Evolutionary conservation across 306 rosid species (phyloP), one percentile per base, ranked within the genome.

Genomic region (Gillenia trifoliata): DNA sequence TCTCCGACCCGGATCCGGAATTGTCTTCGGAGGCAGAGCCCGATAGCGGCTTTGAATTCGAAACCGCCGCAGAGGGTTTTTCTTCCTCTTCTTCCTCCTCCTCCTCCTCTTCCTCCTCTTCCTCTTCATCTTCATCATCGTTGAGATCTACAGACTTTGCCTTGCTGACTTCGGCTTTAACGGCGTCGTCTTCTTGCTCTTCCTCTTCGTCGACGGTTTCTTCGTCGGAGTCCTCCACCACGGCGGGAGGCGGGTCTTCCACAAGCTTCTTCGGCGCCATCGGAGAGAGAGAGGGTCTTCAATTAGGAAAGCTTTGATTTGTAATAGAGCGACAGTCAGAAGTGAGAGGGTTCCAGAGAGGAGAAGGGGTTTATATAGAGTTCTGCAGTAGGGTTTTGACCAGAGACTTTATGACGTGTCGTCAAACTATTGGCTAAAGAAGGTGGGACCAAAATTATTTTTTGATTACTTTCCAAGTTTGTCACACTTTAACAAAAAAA

Each of bases 201-300:
- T 75, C 73, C 29, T 75, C 85, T 23, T 80, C 62, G 1, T 75
- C 69, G 1, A 17, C 23, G 26, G 72, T 23, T 6, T 76, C 82
- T 5, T n/a, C 41, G 20, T 79, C 88, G 8, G 79, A 76, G 3
- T 68, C 75, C 34, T 76, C 80, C 38, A 82, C 79, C 31, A 83
- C 67, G 52, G 52, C 52, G 20, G 52, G 7, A 6, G 83, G 85
- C 5, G 64, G 81, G 33, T 78, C 82, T 45, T 80, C 77, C 0
- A 36, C 16, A 19, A 72, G 80, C 9, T 83, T 84, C 84, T 74
- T 88, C 17, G 78, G 66, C 70, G 89, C 79, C 91, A 87, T 85
- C 22, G 54, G 30, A 47, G 13, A 11, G 19, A 60, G 73, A 22
- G 23, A 36, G 28, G 13, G 47, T 36, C 56, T 5, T 69, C 12